Conservation (phyloP, 208 protist species). For the Polymyxa betae region DNA sequence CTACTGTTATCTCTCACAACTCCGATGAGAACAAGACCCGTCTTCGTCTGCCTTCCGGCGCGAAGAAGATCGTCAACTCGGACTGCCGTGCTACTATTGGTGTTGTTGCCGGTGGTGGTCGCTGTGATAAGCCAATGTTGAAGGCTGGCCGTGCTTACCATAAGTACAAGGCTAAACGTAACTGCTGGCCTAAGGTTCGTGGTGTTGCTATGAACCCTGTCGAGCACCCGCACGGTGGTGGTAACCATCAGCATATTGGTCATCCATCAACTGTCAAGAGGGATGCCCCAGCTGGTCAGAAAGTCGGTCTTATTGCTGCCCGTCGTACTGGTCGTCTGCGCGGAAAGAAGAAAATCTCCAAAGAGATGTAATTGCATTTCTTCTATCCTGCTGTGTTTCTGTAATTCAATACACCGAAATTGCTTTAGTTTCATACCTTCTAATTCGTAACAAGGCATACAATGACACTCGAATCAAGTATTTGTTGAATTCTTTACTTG, state of each 20-base stretch:
- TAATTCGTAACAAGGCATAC: no score
- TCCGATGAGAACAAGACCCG: constrained; percentile 91
- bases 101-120: constrained; percentile 96
- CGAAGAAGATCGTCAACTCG: constrained; percentile 94
- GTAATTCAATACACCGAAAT: no score
- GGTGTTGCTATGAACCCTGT: constrained; percentile 97
- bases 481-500: no score
- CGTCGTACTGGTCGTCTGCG: constrained; percentile 89
- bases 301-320: constrained; percentile 98
- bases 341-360: constrained; percentile 63
- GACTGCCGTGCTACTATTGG: constrained; percentile 93
- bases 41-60: constrained; percentile 95
- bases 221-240: constrained; percentile 98
- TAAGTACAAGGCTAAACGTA: constrained; percentile 97
- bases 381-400: no score
- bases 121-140: constrained; percentile 98
- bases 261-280: constrained; percentile 76
- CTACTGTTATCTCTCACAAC: constrained; percentile 83
- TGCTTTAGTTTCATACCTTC: no score
- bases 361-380: no score
- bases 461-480: no score
- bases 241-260: constrained; percentile 99
- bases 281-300: constrained; percentile 88
- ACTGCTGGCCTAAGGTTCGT: constrained; percentile 96
- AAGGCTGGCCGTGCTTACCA: constrained; percentile 97